A percentile compares a stretch with the other conserved stretches of the same genome.
Conservation (phyloP, 2,329 filamentous ascomycete genomes). For the Colletotrichum camelliae region DNA sequence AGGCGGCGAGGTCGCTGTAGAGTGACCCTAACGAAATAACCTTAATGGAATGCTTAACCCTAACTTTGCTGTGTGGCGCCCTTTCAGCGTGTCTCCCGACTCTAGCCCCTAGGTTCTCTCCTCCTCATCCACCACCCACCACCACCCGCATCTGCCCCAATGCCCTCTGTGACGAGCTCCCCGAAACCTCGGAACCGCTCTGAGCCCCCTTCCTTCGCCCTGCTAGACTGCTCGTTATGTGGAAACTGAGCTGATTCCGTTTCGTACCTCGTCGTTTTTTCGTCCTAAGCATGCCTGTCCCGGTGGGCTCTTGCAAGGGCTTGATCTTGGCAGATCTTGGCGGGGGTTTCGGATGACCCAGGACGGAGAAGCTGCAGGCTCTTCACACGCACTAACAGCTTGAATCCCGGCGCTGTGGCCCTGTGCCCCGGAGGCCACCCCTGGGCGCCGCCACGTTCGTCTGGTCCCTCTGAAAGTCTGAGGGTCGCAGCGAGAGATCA, state of each 20-base stretch:
- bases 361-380: background rate
- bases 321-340: constrained; percentile 22
- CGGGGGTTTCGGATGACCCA: constrained; percentile 5
- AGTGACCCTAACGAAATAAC: constrained; percentile 6
- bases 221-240: background rate
- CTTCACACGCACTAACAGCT: constrained; percentile 2
- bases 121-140: background rate
- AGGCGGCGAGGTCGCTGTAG: background rate
- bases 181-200: constrained; percentile 12
- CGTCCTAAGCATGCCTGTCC: background rate
- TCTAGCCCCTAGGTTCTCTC: background rate
- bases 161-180: background rate
- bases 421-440: background rate
- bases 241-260: constrained; percentile 7
- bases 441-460: background rate
- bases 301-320: constrained; percentile 11
- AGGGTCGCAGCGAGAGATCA: background rate
- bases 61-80: background rate
- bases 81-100: background rate
- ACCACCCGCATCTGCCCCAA: background rate
- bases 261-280: background rate
- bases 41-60: constrained; percentile 16
- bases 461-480: background rate
- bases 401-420: background rate
- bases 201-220: background rate